Base-by-base conservation (phyloP, 2,329 filamentous ascomycete genomes). In the Fusarium sp. region DNA sequence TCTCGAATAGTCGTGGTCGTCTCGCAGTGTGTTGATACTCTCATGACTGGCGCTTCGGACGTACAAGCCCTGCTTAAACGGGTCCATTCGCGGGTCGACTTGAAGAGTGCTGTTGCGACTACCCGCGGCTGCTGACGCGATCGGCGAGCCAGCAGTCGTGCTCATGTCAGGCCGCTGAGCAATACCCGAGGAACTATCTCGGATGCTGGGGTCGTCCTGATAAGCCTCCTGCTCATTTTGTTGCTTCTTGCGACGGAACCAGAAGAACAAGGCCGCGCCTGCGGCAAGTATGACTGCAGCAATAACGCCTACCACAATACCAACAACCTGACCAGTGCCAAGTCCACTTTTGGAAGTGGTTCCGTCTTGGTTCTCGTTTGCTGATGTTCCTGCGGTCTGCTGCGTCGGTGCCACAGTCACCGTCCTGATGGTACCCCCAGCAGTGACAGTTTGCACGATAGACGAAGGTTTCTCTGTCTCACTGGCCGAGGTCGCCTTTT, bases 1-100 rank as follows among this genome's bases (percentile, higher is more conserved):
- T 67, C 88, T 81, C 38, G 88, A 90, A 73, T 91, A 91, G 69
- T 91, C 88, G 61, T 88, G 87, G 65, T 90, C 87, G 73, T 91
- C 88, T 58, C 85, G 85, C 7, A 91, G 78, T 2, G 88, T 90
- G 69, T 86, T 86, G 73, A 91, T 79, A 74, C 88, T 90, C 75
- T 90, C 88, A 64, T 84, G 84, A 71, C 88, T 90, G 75, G 85
- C 85, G 71, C 84, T 88, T 28, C 85, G 82, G 42, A 81, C 79
- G 74, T 89, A 90, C 13, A 89, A 79, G 18, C 84, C 85, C 36
- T 83, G 82, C 47, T 85, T 83, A 65, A 86, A 89, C 1, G 88
- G 88, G 71, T 90, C 86, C 80, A 90, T 85, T 44, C 88, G 83
- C 33, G 88, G 88, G 73, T 91, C 88, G 55, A 89, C 84, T 10